Base-by-base conservation (phyloP, 192 early-diverging fungal genomes). In the Fimicolochytrium jonesii region DNA sequence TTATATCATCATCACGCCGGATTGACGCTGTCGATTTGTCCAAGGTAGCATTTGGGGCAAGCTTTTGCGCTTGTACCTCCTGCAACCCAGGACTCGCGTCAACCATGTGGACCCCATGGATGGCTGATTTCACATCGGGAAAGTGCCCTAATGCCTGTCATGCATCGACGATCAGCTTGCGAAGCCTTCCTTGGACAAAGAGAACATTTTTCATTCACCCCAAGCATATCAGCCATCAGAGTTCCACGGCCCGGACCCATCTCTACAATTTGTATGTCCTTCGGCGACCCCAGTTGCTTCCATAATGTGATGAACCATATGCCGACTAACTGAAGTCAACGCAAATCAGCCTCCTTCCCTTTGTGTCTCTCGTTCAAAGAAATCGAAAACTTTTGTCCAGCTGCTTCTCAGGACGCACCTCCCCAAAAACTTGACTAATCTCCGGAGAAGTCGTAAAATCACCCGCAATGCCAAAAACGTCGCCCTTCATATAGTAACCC, bases 401-500 rank as follows among this genome's bases (percentile, higher is more conserved):
- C 20, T 25, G 31, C 41, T 18, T 20, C 10, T 20, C n/a, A 11
- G 23, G n/a, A 18, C 45, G 39, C 71, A 88, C 87, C 72, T 95
- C 95, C 31, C 96, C 94, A 88, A 96, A 98, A 86, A 96, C 90
- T 77, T 98, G 94, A 67, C 87, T 90, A 68, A 99, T 93, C 70
- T 99, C 96, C 3, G 96, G 96, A 7, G 91, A 92, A 4, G 96
- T 99, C 17, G 87, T 86, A 77, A 99, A 99, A 62, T 99, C 96
- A 13, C 94, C 94, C 53, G 89, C 53, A 10, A 66, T 61, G 17
- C 96, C 96, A 79, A 99, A 91, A 9, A 94, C 90, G 64, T 95
- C 90, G 1, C 87, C 85, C 46, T 83, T 78, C 78, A 90, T 95
- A 72, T 98, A 98, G 72, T 98, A 98, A 7, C 96, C 96, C 31